Conservation (phyloP, 108 stramenopile species). For the Stephanodiscus triporus region DNA sequence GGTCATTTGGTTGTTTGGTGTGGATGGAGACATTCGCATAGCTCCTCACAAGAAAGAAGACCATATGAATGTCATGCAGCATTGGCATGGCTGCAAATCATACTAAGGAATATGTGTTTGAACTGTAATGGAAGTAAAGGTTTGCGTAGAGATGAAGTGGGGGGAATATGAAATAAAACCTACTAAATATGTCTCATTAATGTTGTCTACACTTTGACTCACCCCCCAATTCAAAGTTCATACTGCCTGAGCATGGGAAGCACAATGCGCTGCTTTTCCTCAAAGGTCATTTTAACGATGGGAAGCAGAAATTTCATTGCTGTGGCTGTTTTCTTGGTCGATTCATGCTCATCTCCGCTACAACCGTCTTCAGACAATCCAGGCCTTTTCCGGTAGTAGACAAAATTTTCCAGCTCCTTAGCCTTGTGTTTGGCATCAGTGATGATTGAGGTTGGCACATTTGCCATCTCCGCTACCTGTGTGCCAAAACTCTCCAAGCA, state of each 20-base stretch:
- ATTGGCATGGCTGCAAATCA: conserved; percentile 29
- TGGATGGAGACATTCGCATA: conserved; percentile 50
- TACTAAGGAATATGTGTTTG: neutral
- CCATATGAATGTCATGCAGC: conserved; percentile 28
- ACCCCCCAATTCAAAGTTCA: too few species aligned
- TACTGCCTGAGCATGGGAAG: too few species aligned
- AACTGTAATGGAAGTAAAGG: too few species aligned
- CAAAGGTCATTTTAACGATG: conserved; percentile 26
- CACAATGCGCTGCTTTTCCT: too few species aligned
- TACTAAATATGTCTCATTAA: too few species aligned
- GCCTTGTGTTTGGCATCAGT: too few species aligned
- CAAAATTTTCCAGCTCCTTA: too few species aligned
- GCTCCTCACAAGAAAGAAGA: conserved; percentile 42
- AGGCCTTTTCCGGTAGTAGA: conserved; percentile 58
- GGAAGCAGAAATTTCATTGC: conserved; percentile 52
- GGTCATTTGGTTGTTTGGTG: too few species aligned
- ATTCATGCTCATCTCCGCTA: conserved; percentile 10
- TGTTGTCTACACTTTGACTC: too few species aligned
- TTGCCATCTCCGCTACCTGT: conserved; percentile 95
- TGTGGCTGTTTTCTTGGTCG: conserved; percentile 30
- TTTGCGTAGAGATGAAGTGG: too few species aligned
- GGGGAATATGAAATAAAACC: too few species aligned
- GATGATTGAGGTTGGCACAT: conserved; percentile 81
- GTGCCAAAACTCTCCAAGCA: conserved; percentile 96
- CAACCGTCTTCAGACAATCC: conserved; percentile 35